A percentile compares a stretch with the other conserved stretches of the same genome.
Evolutionary conservation across 2,329 filamentous ascomycete species (phyloP).

Genomic region (Sporothrix brunneoviolacea): DNA sequence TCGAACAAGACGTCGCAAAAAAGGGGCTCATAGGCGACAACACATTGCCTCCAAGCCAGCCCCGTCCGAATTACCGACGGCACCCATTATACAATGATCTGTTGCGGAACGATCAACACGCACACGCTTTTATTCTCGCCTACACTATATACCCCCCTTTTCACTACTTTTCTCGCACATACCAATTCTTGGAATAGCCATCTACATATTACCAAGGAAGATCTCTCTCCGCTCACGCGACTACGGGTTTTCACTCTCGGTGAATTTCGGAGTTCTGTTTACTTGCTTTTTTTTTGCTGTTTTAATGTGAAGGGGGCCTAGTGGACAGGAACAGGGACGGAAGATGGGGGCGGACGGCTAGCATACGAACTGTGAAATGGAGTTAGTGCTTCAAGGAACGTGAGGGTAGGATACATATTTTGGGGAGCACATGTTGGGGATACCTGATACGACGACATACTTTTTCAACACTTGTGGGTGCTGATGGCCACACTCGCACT

Average conservation of each 20-base stretch:
- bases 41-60: neutral
- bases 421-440: slow-evolving; percentile 3
- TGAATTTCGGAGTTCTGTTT: neutral
- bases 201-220: slow-evolving; percentile 9
- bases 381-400: slow-evolving; percentile 9
- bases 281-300: neutral
- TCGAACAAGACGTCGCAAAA: too few species aligned
- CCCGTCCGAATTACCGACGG: neutral
- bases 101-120: slow-evolving; percentile 5
- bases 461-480: too few species aligned
- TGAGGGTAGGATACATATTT: too few species aligned
- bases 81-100: neutral
- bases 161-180: neutral
- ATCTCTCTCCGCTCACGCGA: slow-evolving; percentile 13
- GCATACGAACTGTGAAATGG: neutral
- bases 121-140: slow-evolving; percentile 4
- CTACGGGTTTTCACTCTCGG: neutral
- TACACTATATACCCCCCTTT: neutral
- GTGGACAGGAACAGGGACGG: neutral
- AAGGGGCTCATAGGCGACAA: too few species aligned
- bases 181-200: slow-evolving; percentile 5
- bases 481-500: neutral
- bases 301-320: neutral
- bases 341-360: too few species aligned
- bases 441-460: neutral